Base-by-base conservation (phyloP, 129 eudicot species). In the Deinandra increscens region DNA sequence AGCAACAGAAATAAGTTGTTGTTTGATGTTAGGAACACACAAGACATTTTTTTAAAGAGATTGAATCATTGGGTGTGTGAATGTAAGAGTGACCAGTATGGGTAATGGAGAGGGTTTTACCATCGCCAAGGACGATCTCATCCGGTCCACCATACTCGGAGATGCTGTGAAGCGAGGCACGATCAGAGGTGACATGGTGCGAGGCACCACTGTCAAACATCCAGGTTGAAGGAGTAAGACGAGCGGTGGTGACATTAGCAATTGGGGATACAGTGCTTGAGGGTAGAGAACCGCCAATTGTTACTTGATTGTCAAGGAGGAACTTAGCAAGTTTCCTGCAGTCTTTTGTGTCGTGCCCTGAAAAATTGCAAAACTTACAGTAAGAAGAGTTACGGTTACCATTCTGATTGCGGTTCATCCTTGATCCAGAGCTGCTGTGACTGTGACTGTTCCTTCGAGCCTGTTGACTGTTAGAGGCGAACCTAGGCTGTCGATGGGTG, bases 141-240 rank as follows among this genome's bases (percentile, higher is more conserved):
- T n/a, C n/a, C n/a, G n/a, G n/a, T n/a, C n/a, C n/a, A n/a, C n/a
- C n/a, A n/a, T n/a, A n/a, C n/a, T n/a, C n/a, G n/a, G n/a, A n/a
- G n/a, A n/a, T n/a, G 43, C 8, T 9, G 11, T 39, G 23, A 12
- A 65, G 45, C 7, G 3, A 1, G 9, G 33, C 4, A 5, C 6
- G 46, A 19, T 17, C 14, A 65, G 13, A 17, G 0, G 70, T 18
- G 22, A 65, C 46, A 39, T 65, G 44, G 9, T 42, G 15, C 0
- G 70, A 65, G 6, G 70, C 70, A 2, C 51, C 70, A 13, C 56
- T 37, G 19, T 66, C 71, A 41, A 66, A 37, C 15, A 66, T 20
- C 58, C 54, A 66, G 5, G 4, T 11, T 2, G 15, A 15, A 13
- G 64, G n/a, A 7, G 64, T 26, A 5, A 38, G 23, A 2, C 6